Evolutionary conservation across 441 rosid genomes (phyloP), one percentile per base, ranked within the genome.

Genomic region (Flueggea neowawraea): DNA sequence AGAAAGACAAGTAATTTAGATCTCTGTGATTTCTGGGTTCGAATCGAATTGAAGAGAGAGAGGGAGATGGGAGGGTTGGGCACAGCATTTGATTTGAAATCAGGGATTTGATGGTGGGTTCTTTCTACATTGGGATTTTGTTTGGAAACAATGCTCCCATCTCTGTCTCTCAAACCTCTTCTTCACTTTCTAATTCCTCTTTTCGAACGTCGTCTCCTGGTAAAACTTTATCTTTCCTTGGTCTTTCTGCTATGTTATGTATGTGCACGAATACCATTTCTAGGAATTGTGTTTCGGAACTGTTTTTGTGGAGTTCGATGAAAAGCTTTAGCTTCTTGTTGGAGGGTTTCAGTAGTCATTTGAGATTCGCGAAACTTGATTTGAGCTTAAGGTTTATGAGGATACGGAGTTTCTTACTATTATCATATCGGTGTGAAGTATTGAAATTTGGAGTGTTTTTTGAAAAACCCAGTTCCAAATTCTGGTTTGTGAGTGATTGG

Each of bases 111-210:
- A 74, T 85, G 80, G 75, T 69, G 64, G 94, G 80, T 10, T 92
- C 98, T 22, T 88, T 90, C 70, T 90, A 83, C 78, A 55, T 78
- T 1, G 98, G 97, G 53, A 78, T 90, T 61, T 86, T 92, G 55
- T 88, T 90, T 63, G 91, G 91, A 49, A 79, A 80, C 76, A 83
- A 82, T 65, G 64, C 69, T 48, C 77, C 84, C 49, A 61, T 78
- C 66, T 77, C 72, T 70, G 57, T 79, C 61, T 66, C 86, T 54
- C 79, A 64, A 47, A 28, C 61, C 50, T 47, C 50, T 47, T 47
- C 50, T 10, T 60, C 73, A 55, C 74, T 75, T 67, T 62, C 75
- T 58, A 58, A 73, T 54, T 61, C 82, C 60, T 67, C 70, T 63
- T 50, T 6, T n/a, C 59, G 73, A 45, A 47, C 62, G 17, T 67